Conservation (phyloP, 441 rosid genomes). For the Pelargonium australe region DNA sequence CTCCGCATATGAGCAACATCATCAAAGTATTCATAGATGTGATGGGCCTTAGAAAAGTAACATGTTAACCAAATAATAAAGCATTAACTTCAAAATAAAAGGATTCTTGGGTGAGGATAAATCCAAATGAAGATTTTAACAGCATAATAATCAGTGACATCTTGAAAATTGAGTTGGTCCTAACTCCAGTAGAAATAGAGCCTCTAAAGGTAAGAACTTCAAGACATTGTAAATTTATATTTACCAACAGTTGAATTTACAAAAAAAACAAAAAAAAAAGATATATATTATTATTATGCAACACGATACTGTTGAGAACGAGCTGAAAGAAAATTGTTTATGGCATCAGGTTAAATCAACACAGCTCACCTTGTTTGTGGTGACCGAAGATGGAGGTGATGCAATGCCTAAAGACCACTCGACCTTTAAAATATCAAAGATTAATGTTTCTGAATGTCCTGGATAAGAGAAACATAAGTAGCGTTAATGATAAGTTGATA, state of each 20-base stretch:
- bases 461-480: constrained; percentile 16
- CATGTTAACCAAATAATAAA: neutral
- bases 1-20: neutral
- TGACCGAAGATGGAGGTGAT: constrained; percentile 66
- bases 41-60: neutral
- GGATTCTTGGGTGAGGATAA: neutral
- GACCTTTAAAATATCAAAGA: constrained; percentile 61
- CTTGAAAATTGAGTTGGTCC: neutral
- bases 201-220: neutral
- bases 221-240: neutral
- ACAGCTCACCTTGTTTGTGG: constrained; percentile 61
- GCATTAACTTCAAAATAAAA: neutral
- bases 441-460: constrained; percentile 86
- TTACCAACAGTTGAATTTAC: neutral
- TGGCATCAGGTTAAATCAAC: neutral
- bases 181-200: neutral
- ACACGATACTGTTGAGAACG: neutral
- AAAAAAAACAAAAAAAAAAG: neutral
- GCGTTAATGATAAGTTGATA: neutral
- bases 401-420: constrained; percentile 84
- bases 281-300: neutral
- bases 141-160: neutral
- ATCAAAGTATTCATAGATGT: neutral
- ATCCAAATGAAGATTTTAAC: too few species aligned
- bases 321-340: neutral